phyloP scores from a whole-genome alignment of 1,139 yeast genomes.

The Pichia sp. region DNA sequence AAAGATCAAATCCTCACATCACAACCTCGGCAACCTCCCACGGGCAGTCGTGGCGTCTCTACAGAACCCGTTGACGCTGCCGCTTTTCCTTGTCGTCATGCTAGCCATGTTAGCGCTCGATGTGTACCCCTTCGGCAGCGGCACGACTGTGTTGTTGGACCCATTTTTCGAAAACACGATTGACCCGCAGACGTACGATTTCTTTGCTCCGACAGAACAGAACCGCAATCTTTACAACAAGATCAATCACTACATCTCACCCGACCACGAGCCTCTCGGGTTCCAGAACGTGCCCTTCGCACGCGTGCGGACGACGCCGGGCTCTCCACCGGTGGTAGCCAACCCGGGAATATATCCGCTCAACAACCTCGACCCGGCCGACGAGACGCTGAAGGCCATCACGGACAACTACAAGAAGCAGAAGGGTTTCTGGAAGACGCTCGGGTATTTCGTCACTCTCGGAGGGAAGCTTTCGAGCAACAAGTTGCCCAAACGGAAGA shows the following conservation, averaged over 20 bases:
- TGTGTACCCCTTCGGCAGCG: not conserved
- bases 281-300: slow-evolving; percentile 25
- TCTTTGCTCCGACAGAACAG: slow-evolving; percentile 4
- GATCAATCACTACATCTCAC: slow-evolving; percentile 23
- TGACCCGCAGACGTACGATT: slow-evolving; percentile 22
- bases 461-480: not conserved
- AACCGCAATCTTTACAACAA: slow-evolving; percentile 6
- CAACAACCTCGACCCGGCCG: not conserved
- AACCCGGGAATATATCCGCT: slow-evolving; percentile 14
- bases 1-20: not conserved
- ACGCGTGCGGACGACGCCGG: slow-evolving; percentile 24
- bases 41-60: not conserved
- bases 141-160: not conserved
- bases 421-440: not conserved
- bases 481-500: slow-evolving; percentile 19
- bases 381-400: not conserved
- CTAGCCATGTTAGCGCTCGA: not conserved
- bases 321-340: slow-evolving; percentile 26
- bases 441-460: not conserved
- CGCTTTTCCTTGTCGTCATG: not conserved
- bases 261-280: slow-evolving; percentile 27
- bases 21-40: not conserved
- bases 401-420: not conserved
- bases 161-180: slow-evolving; percentile 2
- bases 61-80: not conserved